Evolutionary conservation across 2,329 filamentous ascomycete species (phyloP), one percentile per base, ranked within the genome.

Genomic region (Phoma herbarum): DNA sequence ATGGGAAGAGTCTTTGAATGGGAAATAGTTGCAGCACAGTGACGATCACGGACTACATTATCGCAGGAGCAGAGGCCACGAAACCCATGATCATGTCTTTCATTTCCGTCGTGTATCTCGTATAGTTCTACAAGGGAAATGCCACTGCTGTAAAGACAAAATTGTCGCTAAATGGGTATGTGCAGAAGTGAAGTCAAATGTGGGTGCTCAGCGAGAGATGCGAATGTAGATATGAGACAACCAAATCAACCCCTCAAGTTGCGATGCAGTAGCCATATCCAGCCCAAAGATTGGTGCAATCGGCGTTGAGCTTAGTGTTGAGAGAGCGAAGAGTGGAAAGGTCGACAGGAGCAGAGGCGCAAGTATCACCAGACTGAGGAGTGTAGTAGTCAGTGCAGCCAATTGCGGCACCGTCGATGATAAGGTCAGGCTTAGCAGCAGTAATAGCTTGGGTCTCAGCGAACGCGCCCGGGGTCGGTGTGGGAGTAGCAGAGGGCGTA

Each of bases 271-370:
- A 77, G 39, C 65, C 63, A 52, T 75, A 77, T 7, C 69, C 75
- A 29, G 68, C 59, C 76, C 75, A 77, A 20, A 79, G 65, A 61
- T 79, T 79, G 39, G 56, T 64, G 66, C 76, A 80, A 35, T 65
- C 52, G 0, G 58, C 51, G 50, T 75, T 62, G 8, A 80, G 52
- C 23, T 66, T 43, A 22, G 66, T 52, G 62, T 80, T 79, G 54
- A 71, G 73, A 25, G 48, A 20, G 26, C 49, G 59, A 35, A 80
- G 68, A 16, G 66, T 69, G 7, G 44, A 65, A 33, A 74, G 58
- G 14, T 68, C 63, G 50, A 77, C 63, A 9, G 69, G 70, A 7
- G 75, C 65, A n/a, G 65, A 60, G 31, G 57, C 31, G 67, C 78
- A 80, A 12, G 31, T 61, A 52, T 78, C 74, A 43, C 76, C 62